Base-by-base conservation (phyloP, 345 rosid genomes). In the Euphorbia lathyris region DNA sequence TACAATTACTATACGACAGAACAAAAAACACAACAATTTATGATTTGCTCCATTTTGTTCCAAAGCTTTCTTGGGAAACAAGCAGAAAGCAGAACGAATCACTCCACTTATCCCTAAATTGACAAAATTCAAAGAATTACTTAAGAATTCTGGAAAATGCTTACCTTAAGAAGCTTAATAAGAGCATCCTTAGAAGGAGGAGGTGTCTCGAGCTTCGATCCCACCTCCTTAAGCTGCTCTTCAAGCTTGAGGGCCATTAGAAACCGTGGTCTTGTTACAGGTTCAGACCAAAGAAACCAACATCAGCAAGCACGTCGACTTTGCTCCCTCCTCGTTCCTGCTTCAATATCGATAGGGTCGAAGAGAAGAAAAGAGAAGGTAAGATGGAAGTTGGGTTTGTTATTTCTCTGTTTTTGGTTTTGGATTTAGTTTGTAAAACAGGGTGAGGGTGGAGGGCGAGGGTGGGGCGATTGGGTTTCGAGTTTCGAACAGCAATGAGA, bases 161-260 rank as follows among this genome's bases (percentile, higher is more conserved):
- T 48, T 48, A 84, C 99, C 99, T 90, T 87, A 22, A 95, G 80
- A 72, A 95, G 97, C 86, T 85, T 88, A 65, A 89, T 77, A 74
- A 95, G 83, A 11, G 87, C 82, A 74, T 95, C 99, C 72, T 90
- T 86, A 61, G 90, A 42, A 38, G 91, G 50, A 56, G 96, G 92
- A 77, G 81, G 91, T 27, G 86, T 69, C 58, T 84, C 86, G 74
- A 95, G 96, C 88, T 85, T 90, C 72, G 97, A 90, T 90, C 99
- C 99, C 70, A 92, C 68, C 80, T 88, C 97, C 82, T 72, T 82
- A 48, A 95, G 82, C 83, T 81, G 90, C 67, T 74, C 83, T 74
- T 85, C 85, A n/a, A 83, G 82, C 86, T 85, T 87, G 55, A 76
- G 83, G 7, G 85, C 86, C 99, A 91, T 94, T 70, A 63, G 4